phyloP scores from a whole-genome alignment of 768 basidiomycete species.

The Pleurotus giganteus region DNA sequence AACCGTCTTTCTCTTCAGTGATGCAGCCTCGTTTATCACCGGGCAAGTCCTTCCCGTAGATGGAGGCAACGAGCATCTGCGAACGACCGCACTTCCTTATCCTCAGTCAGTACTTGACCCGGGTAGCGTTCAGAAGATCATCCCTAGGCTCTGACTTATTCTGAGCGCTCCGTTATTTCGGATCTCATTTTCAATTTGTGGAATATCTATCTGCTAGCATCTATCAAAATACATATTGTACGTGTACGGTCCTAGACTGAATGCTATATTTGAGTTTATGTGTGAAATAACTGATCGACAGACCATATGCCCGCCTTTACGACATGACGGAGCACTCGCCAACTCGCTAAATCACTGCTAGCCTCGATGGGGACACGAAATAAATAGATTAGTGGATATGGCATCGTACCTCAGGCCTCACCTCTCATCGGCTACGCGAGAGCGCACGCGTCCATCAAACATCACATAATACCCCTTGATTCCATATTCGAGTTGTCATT shows the following conservation, averaged over 20 bases:
- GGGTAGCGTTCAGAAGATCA: slow-evolving; percentile 46
- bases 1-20: slow-evolving; percentile 79
- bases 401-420: no score
- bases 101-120: slow-evolving; percentile 65
- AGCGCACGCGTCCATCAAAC: no score
- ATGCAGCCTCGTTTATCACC: slow-evolving; percentile 72
- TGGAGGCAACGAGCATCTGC: slow-evolving; percentile 58
- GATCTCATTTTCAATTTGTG: neutral
- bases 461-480: no score
- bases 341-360: no score
- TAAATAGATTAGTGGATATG: no score
- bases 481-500: no score
- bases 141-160: slow-evolving; percentile 38
- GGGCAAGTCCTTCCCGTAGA: slow-evolving; percentile 76
- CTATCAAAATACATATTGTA: neutral
- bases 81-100: slow-evolving; percentile 51
- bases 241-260: neutral
- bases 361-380: no score
- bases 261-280: neutral
- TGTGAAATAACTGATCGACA: neutral
- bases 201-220: neutral
- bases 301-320: no score
- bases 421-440: no score
- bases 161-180: neutral
- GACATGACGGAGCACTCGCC: no score